phyloP scores from a whole-genome alignment of 306 rosid species.

The Psophocarpus tetragonolobus region DNA sequence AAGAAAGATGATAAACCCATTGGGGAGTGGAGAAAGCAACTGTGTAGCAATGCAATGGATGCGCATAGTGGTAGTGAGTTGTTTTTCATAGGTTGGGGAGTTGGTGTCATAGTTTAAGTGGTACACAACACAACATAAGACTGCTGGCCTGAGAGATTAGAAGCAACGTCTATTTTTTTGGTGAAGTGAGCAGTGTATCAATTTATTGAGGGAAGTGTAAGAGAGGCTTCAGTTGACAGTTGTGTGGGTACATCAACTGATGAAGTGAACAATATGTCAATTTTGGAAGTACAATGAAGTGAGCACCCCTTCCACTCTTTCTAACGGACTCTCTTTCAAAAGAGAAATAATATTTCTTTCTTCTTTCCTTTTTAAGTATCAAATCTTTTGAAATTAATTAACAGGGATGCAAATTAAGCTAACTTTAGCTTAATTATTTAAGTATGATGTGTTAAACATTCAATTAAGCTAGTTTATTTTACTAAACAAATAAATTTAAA shows the following conservation, averaged over 20 bases:
- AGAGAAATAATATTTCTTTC: too few relatives aligned
- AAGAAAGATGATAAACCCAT: slow-evolving; percentile 36
- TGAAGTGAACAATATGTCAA: not conserved
- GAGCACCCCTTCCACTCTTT: not conserved
- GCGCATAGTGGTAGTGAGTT: slow-evolving; percentile 48
- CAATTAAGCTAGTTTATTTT: not conserved
- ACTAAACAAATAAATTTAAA: not conserved
- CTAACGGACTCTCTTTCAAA: too few relatives aligned
- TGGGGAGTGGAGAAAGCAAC: slow-evolving; percentile 31
- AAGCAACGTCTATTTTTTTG: slow-evolving; percentile 45
- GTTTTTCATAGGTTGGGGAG: slow-evolving; percentile 63
- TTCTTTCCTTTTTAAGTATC: too few relatives aligned
- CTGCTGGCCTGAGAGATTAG: slow-evolving; percentile 14
- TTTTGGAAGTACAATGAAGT: not conserved
- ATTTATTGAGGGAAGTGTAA: slow-evolving; percentile 64
- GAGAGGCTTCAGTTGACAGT: slow-evolving; percentile 55
- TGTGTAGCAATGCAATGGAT: slow-evolving; percentile 31
- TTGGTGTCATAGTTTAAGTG: slow-evolving; percentile 54
- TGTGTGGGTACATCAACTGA: slow-evolving; percentile 44
- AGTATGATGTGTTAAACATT: not conserved
- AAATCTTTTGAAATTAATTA: too few relatives aligned
- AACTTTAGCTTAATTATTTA: not conserved
- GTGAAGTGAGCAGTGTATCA: slow-evolving; percentile 7
- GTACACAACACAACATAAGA: slow-evolving; percentile 6
- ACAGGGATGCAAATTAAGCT: not conserved